phyloP scores from a whole-genome alignment of 1,139 yeast species.

The Kodamaea plutei region DNA sequence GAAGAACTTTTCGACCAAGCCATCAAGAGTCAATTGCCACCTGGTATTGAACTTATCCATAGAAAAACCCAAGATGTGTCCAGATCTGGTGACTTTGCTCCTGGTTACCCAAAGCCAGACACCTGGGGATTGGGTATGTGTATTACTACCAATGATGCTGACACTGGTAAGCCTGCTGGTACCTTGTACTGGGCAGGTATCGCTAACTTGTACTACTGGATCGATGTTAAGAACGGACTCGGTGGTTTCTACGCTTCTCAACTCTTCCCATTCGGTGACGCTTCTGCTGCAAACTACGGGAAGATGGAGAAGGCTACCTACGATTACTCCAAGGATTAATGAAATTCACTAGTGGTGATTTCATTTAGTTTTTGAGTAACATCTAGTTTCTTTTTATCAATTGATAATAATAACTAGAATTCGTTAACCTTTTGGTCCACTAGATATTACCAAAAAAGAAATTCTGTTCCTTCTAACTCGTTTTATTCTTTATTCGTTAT shows the following conservation, averaged over 20 bases:
- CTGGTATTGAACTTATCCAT: conserved; percentile 12
- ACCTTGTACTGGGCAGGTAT: conserved; percentile 44
- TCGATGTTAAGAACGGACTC: conserved; percentile 38
- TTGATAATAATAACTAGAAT: too few relatives aligned
- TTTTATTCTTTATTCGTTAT: too few relatives aligned
- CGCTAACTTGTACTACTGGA: conserved; percentile 45
- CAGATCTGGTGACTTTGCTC: conserved; percentile 3
- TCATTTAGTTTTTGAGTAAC: too few relatives aligned
- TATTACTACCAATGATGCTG: conserved; percentile 16
- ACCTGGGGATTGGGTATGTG: conserved; percentile 4
- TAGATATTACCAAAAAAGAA: too few relatives aligned
- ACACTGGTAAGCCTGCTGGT: conserved; percentile 39
- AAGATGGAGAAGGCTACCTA: conserved; percentile 15
- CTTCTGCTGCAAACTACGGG: neutral
- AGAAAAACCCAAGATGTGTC: conserved; percentile 7
- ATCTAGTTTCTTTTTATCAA: too few relatives aligned
- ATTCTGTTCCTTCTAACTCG: too few relatives aligned
- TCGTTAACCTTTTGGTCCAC: too few relatives aligned
- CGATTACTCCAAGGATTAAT: too few relatives aligned
- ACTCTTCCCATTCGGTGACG: conserved; percentile 24
- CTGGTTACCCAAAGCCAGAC: conserved; percentile 1
- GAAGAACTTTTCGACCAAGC: conserved; percentile 30
- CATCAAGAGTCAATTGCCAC: conserved; percentile 31
- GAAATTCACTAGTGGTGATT: too few relatives aligned
- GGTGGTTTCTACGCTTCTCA: conserved; percentile 46